Evolutionary conservation across 805 yeast genomes (phyloP).

Genomic region (Ogataea saltuana): DNA sequence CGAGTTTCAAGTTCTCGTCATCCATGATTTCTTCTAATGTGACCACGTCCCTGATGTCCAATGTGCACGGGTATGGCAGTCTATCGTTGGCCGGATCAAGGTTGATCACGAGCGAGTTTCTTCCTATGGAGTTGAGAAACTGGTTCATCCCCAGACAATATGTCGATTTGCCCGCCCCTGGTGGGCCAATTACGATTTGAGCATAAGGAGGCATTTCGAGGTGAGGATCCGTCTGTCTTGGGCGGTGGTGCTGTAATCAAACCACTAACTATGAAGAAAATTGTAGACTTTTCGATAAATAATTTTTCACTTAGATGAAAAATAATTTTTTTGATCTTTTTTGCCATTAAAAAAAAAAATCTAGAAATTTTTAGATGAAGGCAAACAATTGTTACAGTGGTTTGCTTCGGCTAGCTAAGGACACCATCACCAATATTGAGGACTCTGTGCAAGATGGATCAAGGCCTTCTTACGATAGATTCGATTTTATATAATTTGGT

Average conservation of each 20-base stretch:
- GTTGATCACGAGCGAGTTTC: constrained; percentile 81
- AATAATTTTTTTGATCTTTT: no score
- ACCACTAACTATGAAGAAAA: no score
- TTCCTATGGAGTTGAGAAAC: constrained; percentile 90
- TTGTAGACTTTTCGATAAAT: no score
- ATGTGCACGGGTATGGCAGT: constrained; percentile 52
- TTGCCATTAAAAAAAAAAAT: not conserved
- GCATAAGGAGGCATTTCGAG: constrained; percentile 72
- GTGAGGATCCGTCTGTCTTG: no score
- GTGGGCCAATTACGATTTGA: constrained; percentile 95
- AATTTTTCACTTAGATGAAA: no score
- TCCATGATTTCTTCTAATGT: constrained; percentile 62
- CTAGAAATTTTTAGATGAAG: not conserved
- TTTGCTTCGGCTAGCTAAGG: not conserved
- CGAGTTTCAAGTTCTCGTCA: constrained; percentile 47
- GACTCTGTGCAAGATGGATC: constrained; percentile 21
- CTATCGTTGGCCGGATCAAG: constrained; percentile 80
- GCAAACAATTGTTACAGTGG: not conserved
- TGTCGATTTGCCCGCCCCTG: constrained; percentile 96
- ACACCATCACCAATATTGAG: not conserved
- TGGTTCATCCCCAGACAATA: constrained; percentile 92
- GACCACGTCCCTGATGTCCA: constrained; percentile 58
- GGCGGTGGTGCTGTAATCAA: no score
- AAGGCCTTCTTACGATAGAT: constrained; percentile 29
- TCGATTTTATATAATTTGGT: constrained; percentile 28